phyloP scores from a whole-genome alignment of 2,329 filamentous ascomycete species.

The Tolypocladium endophyticum region DNA sequence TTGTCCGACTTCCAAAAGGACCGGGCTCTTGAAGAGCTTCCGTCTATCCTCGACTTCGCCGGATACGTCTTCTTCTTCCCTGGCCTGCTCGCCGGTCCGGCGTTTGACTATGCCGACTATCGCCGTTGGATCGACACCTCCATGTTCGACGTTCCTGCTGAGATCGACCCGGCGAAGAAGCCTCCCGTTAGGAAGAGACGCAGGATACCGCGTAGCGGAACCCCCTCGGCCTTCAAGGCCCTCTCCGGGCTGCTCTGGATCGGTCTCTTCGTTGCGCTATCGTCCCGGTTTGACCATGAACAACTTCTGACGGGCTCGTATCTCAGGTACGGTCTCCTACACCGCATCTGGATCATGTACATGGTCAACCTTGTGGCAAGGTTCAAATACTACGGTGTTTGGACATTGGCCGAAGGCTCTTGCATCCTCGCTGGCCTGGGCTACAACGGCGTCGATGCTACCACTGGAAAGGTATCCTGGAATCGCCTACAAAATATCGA shows the following conservation, averaged over 20 bases:
- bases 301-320: conserved; percentile 57
- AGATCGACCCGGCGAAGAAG: conserved; percentile 73
- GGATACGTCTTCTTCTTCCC: conserved; percentile 96
- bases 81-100: conserved; percentile 75
- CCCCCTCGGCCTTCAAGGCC: conserved; percentile 71
- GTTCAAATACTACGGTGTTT: conserved; percentile 94
- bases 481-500: conserved; percentile 84
- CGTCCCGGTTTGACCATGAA: conserved; percentile 52
- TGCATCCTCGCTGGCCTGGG: conserved; percentile 91
- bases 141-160: conserved; percentile 81
- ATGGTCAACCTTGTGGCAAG: conserved; percentile 74
- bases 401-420: conserved; percentile 84
- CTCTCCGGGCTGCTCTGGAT: conserved; percentile 69
- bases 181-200: conserved; percentile 81
- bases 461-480: conserved; percentile 77
- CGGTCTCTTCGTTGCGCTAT: conserved; percentile 62
- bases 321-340: conserved; percentile 55
- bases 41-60: conserved; percentile 66
- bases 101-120: conserved; percentile 93
- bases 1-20: conserved; percentile 84
- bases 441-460: conserved; percentile 83
- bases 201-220: conserved; percentile 83
- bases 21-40: conserved; percentile 64
- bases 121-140: conserved; percentile 83
- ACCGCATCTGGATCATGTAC: conserved; percentile 69